These are phyloP conservation scores for Agrocybe praecox DNA, from an alignment of 768 basidiomycete species.

Conservation along the genomic window DNA sequence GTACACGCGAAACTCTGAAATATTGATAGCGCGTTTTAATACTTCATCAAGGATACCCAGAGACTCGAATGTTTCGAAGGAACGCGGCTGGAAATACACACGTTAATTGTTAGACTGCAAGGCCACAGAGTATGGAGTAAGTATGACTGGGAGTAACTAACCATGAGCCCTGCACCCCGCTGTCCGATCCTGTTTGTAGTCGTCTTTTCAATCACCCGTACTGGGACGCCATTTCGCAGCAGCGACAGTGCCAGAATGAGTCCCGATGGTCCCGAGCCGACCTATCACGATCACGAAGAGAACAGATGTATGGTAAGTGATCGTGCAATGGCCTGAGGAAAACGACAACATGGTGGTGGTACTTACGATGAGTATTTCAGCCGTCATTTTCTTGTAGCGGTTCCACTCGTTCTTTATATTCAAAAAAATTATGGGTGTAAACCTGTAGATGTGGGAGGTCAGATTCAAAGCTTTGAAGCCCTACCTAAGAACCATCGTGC, in stretches of 20 bases:
- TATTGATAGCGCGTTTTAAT: slow-evolving; percentile 20
- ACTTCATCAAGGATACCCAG: slow-evolving; percentile 39
- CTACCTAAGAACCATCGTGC: no score
- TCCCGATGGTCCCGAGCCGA: slow-evolving; percentile 45
- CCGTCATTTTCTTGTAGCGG: no score
- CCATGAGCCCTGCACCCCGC: background rate
- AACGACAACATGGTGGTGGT: background rate
- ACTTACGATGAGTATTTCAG: background rate
- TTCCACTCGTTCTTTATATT: no score
- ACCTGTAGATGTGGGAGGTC: no score
- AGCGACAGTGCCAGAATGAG: slow-evolving; percentile 40
- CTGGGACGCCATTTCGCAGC: slow-evolving; percentile 42
- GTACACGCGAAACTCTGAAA: slow-evolving; percentile 31
- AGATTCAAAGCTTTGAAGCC: no score
- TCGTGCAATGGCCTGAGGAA: background rate
- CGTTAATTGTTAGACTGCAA: background rate
- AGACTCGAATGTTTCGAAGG: slow-evolving; percentile 42
- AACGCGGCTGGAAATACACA: slow-evolving; percentile 34
- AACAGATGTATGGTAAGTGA: background rate
- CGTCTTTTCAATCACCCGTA: slow-evolving; percentile 49
- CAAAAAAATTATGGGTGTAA: no score
- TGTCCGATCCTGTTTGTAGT: background rate
- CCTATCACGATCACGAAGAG: slow-evolving; percentile 22
- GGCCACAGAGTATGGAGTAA: background rate
- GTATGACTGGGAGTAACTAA: no score